A percentile compares a stretch with the other conserved stretches of the same genome.
These are phyloP conservation scores for Polyporus arcularius DNA, from an alignment of 768 basidiomycete species.

Conservation along the genomic window DNA sequence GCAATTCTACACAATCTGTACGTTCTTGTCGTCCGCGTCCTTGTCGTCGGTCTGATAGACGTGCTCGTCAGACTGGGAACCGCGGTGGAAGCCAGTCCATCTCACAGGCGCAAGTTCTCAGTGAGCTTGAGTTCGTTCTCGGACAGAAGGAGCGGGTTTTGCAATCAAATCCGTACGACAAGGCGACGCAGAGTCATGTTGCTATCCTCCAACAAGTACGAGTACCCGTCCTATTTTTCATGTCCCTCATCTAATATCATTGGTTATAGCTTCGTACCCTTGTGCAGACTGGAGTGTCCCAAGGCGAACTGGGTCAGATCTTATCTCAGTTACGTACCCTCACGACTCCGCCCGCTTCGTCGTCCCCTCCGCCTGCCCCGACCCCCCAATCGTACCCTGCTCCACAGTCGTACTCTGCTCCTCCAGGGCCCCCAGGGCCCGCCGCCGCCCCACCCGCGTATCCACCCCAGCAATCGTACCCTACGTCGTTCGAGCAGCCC, in stretches of 20 bases:
- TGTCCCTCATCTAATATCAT: not conserved
- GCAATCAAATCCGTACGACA: slow-evolving; percentile 75
- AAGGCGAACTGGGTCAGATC: slow-evolving; percentile 78
- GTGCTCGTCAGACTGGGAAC: slow-evolving; percentile 8
- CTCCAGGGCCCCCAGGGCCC: slow-evolving; percentile 8
- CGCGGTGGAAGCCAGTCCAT: slow-evolving; percentile 43
- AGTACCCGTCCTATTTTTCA: slow-evolving; percentile 23
- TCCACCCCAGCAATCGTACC: slow-evolving; percentile 33
- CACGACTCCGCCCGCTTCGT: slow-evolving; percentile 46
- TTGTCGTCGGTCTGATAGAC: not conserved
- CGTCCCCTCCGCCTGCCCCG: slow-evolving; percentile 29
- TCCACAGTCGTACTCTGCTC: slow-evolving; percentile 22
- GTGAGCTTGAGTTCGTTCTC: slow-evolving; percentile 80
- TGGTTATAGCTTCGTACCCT: slow-evolving; percentile 60
- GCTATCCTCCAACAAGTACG: slow-evolving; percentile 77
- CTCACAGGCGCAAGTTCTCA: slow-evolving; percentile 77
- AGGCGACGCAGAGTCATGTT: slow-evolving; percentile 67
- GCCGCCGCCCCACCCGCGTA: slow-evolving; percentile 33
- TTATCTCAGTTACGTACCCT: slow-evolving; percentile 67
- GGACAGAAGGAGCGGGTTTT: slow-evolving; percentile 77
- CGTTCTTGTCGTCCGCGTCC: slow-evolving; percentile 24
- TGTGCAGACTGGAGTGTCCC: slow-evolving; percentile 79
- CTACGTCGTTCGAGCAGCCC: slow-evolving; percentile 20
- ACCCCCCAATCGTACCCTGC: slow-evolving; percentile 13
- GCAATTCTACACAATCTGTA: slow-evolving; percentile 45